These are phyloP conservation scores for Sclerotinia subarctica DNA, from an alignment of 2,329 filamentous ascomycete species.

Conservation along the genomic window DNA sequence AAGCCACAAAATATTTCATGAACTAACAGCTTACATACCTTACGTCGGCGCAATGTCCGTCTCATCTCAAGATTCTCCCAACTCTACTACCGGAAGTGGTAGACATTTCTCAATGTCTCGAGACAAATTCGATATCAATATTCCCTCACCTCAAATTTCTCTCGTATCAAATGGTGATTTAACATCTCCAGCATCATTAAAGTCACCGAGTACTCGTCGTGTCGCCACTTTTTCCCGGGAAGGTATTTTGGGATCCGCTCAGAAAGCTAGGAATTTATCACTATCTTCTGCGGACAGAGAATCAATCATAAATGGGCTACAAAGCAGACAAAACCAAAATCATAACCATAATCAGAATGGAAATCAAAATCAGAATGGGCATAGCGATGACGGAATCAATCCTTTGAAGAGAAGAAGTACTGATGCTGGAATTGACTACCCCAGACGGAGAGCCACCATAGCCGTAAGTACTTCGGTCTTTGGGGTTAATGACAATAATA, in stretches of 20 bases:
- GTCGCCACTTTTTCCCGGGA: conserved; percentile 53
- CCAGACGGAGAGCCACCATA: conserved; percentile 61
- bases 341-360: conserved; percentile 13
- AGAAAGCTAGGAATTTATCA: conserved; percentile 54
- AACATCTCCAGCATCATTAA: conserved; percentile 41
- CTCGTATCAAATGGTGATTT: conserved; percentile 30
- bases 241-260: conserved; percentile 51
- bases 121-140: conserved; percentile 36
- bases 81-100: conserved; percentile 30
- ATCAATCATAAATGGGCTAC: conserved; percentile 41
- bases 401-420: conserved; percentile 61
- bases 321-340: conserved; percentile 39
- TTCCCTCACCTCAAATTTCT: conserved; percentile 34
- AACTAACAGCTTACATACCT: conserved; percentile 21
- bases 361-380: conserved; percentile 18
- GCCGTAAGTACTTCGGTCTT: conserved; percentile 50
- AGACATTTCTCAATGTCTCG: conserved; percentile 36
- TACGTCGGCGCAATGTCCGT: conserved; percentile 34
- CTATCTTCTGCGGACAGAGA: conserved; percentile 50
- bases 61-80: conserved; percentile 36
- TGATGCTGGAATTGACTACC: conserved; percentile 60
- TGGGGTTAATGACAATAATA: conserved; percentile 13
- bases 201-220: conserved; percentile 49
- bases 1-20: conserved; percentile 22
- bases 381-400: conserved; percentile 54